phyloP scores from a whole-genome alignment of 768 basidiomycete species.

The Lactarius pseudohatsudake region DNA sequence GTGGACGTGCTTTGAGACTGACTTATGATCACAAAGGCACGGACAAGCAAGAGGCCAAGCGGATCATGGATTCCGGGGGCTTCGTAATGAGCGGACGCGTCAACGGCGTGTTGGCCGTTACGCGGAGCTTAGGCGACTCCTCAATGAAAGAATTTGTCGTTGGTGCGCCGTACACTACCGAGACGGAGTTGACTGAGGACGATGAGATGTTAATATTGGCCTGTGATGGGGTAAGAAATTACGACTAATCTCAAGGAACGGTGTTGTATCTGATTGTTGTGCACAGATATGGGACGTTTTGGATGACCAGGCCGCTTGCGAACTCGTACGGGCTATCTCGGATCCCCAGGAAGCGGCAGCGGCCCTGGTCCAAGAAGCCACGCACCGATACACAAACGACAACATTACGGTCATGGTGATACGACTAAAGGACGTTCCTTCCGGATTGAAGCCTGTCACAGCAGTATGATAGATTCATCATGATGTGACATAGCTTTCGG shows the following conservation, averaged over 20 bases:
- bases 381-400: conserved; percentile 87
- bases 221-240: conserved; percentile 86
- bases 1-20: conserved; percentile 85
- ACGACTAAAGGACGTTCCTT: conserved; percentile 59
- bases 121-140: conserved; percentile 91
- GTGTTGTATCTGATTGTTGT: conserved; percentile 8
- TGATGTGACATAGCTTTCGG: conserved; percentile 2
- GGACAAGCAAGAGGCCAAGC: conserved; percentile 95
- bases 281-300: conserved; percentile 93
- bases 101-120: conserved; percentile 96
- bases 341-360: conserved; percentile 85
- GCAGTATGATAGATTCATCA: conserved; percentile 22
- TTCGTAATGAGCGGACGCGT: conserved; percentile 99
- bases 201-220: conserved; percentile 96
- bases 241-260: neutral
- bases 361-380: conserved; percentile 76
- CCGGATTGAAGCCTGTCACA: conserved; percentile 26
- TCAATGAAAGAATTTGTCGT: conserved; percentile 99
- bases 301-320: conserved; percentile 86
- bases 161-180: conserved; percentile 97
- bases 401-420: conserved; percentile 93
- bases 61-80: conserved; percentile 96
- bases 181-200: conserved; percentile 84
- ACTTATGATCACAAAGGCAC: conserved; percentile 99
- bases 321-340: conserved; percentile 67